These are phyloP conservation scores for Gonapodya prolifera DNA, from an alignment of 192 early-diverging fungal genomes.

Conservation along the genomic window DNA sequence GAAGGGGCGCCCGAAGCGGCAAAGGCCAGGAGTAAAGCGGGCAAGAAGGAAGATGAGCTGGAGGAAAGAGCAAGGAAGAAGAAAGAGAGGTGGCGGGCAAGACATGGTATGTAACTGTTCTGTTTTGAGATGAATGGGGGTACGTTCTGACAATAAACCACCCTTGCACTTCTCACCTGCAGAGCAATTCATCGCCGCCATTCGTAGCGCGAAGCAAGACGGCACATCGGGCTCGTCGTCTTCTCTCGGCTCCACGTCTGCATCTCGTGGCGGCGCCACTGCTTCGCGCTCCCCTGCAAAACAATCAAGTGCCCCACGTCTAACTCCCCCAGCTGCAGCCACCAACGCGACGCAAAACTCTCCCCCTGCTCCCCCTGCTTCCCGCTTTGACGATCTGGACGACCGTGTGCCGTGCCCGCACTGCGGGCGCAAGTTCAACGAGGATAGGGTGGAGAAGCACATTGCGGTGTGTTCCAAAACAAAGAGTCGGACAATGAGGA, in stretches of 20 bases:
- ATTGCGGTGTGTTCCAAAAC: neutral
- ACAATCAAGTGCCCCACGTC: no score
- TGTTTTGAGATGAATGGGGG: neutral
- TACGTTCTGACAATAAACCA: no score
- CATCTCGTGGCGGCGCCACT: neutral
- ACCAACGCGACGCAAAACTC: neutral
- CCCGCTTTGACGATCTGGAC: neutral
- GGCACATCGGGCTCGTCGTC: neutral
- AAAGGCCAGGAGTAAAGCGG: neutral
- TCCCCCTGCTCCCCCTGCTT: neutral
- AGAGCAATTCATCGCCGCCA: slow-evolving; percentile 6
- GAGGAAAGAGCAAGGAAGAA: neutral
- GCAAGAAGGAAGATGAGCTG: neutral
- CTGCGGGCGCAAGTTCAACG: neutral
- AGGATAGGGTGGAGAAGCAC: neutral
- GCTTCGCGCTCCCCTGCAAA: no score
- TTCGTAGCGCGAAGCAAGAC: neutral
- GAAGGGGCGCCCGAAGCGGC: neutral
- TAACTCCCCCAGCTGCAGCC: neutral
- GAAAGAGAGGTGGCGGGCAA: neutral
- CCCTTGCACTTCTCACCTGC: neutral
- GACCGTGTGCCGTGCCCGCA: slow-evolving; percentile 5
- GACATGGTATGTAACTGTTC: neutral
- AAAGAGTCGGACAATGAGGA: neutral
- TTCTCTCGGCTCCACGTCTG: neutral